Percentiles rank a stretch among this genome's conserved stretches.
Conservation (phyloP, 176 grass and related monocot genomes). For the Aegilops sharonensis region DNA sequence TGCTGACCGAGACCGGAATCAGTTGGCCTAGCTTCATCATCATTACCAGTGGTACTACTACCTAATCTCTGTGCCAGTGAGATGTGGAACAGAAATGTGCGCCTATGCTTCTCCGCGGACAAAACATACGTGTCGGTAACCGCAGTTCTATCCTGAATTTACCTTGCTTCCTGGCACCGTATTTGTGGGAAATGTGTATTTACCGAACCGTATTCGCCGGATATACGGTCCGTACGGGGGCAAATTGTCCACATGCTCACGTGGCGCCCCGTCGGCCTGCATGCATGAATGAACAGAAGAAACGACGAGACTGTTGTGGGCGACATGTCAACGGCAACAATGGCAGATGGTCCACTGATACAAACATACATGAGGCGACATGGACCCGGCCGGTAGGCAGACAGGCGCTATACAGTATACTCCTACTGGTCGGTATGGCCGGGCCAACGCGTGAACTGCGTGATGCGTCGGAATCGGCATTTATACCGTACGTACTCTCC, state of each 20-base stretch:
- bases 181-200: background rate
- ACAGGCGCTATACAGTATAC: background rate
- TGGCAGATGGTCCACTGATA: background rate
- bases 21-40: background rate
- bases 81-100: background rate
- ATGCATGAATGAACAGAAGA: background rate
- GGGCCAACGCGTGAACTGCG: background rate
- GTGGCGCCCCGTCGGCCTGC: no score
- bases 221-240: background rate
- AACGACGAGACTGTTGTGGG: background rate
- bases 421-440: background rate
- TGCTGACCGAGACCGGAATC: background rate
- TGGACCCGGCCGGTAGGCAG: background rate
- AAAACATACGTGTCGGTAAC: no score
- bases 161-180: no score
- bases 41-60: background rate
- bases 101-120: no score
- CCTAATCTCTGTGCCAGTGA: background rate
- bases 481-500: background rate
- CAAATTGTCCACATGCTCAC: no score
- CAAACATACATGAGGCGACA: background rate
- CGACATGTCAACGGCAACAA: conserved; percentile 17
- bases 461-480: background rate
- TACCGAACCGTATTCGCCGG: background rate
- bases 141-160: background rate